Evolutionary conservation across 768 basidiomycete species (phyloP), one percentile per base, ranked within the genome.

Genomic region (Panaeolus cyanescens): DNA sequence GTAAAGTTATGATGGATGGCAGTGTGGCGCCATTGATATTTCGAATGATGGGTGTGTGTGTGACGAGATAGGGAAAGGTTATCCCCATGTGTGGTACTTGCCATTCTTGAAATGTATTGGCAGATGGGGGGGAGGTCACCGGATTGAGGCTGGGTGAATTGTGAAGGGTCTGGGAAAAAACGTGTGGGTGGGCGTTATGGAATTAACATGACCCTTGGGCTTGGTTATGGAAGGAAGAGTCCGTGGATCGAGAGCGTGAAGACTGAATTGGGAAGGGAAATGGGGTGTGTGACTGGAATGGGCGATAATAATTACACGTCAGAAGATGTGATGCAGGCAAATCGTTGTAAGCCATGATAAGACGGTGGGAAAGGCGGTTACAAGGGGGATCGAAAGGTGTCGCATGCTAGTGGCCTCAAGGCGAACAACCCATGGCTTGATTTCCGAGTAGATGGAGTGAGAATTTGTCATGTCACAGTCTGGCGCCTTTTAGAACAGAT

Each of bases 21-120:
- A 50, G 45, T 50, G 45, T 50, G 45, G 45, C 45, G 45, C 45
- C 45, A 50, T 50, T 50, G 45, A 50, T 50, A 50, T 50, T 50
- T 50, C 22, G 19, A 42, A 42, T 42, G 39, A 22, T n/a, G n/a
- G n/a, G n/a, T n/a, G n/a, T n/a, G n/a, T n/a, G n/a, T n/a, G n/a
- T n/a, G n/a, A n/a, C n/a, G n/a, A n/a, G n/a, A n/a, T n/a, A n/a
- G 22, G 39, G 39, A 42, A 42, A 42, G 39, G 39, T 8, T 42
- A 42, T 42, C 39, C 39, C 39, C 39, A 42, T 42, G 22, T 22
- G 39, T 42, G 22, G 19, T n/a, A 42, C 39, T 42, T 42, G 39
- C 39, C 22, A 42, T 42, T n/a, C n/a, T n/a, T n/a, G n/a, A n/a
- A n/a, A n/a, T n/a, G n/a, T n/a, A n/a, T n/a, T n/a, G n/a, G n/a